Conservation (phyloP, 2,329 filamentous ascomycete species). For the Ophiocordyceps australis region DNA sequence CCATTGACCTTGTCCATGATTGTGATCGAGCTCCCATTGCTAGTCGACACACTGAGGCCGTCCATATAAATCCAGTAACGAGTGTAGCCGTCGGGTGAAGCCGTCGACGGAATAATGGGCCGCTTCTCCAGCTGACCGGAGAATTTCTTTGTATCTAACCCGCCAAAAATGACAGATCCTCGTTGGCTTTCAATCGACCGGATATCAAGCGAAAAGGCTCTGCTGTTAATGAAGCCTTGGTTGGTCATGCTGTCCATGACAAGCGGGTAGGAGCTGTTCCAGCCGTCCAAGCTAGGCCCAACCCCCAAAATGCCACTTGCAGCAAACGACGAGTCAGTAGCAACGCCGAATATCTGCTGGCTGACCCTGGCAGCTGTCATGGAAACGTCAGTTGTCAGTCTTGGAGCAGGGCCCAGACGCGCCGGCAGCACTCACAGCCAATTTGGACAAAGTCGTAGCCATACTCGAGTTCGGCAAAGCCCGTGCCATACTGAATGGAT, state of each 20-base stretch:
- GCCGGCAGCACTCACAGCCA: conserved; percentile 10
- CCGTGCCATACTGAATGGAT: conserved; percentile 13
- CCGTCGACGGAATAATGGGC: conserved; percentile 29
- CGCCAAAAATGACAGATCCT: conserved; percentile 29
- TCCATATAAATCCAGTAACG: conserved; percentile 24
- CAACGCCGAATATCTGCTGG: conserved; percentile 18
- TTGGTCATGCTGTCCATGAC: conserved; percentile 14
- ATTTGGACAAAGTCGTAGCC: conserved; percentile 14
- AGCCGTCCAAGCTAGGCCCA: conserved; percentile 14
- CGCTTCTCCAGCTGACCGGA: conserved; percentile 32
- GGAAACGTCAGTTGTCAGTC: background rate
- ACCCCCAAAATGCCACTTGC: conserved; percentile 16
- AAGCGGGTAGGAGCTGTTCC: conserved; percentile 14
- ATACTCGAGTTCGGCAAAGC: conserved; percentile 13
- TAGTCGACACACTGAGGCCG: conserved; percentile 14
- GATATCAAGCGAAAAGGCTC: conserved; percentile 16
- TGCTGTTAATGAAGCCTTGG: conserved; percentile 17
- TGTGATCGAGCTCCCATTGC: conserved; percentile 17
- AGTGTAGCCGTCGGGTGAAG: conserved; percentile 14
- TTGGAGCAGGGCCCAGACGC: background rate
- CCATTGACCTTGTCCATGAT: conserved; percentile 21
- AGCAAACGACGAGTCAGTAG: conserved; percentile 11
- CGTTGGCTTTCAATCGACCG: conserved; percentile 11
- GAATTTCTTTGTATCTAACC: conserved; percentile 37
- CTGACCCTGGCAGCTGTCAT: conserved; percentile 10